Conservation (phyloP, 805 yeast species). For the Saturnispora halmiae region DNA sequence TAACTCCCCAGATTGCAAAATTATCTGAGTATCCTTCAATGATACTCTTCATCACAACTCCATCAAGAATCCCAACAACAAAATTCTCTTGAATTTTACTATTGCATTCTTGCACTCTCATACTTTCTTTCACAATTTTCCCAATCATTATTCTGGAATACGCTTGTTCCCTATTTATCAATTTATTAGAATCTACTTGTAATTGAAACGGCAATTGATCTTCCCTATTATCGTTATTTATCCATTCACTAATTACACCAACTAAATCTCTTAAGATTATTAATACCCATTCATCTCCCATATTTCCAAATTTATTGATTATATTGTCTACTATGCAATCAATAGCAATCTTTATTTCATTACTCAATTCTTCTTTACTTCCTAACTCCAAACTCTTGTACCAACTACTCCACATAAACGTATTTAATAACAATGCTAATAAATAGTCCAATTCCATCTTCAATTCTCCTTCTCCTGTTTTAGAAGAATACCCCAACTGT, state of each 20-base stretch:
- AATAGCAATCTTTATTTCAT: conserved; percentile 32
- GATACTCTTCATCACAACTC: conserved; percentile 33
- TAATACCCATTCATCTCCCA: conserved; percentile 5
- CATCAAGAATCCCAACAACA: conserved; percentile 33
- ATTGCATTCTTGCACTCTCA: conserved; percentile 26
- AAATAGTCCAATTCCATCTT: conserved; percentile 40
- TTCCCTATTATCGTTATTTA: not conserved
- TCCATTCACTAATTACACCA: conserved; percentile 3
- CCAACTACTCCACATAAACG: conserved; percentile 43
- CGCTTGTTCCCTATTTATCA: conserved; percentile 7
- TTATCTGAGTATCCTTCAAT: conserved; percentile 41
- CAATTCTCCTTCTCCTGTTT: conserved; percentile 27
- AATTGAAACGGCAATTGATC: not conserved
- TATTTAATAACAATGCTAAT: conserved; percentile 36
- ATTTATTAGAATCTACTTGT: not conserved
- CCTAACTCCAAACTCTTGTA: conserved; percentile 26
- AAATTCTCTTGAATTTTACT: conserved; percentile 32
- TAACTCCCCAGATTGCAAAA: conserved; percentile 41
- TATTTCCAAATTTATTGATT: conserved; percentile 26
- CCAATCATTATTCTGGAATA: not conserved
- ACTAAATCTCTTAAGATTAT: conserved; percentile 7
- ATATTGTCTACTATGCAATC: conserved; percentile 34
- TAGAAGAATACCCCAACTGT: conserved; percentile 4
- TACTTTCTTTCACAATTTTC: conserved; percentile 15
- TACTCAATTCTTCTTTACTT: conserved; percentile 33